These are phyloP conservation scores for Lyophyllum decastes DNA, from an alignment of 768 basidiomycete species.

Conservation along the genomic window DNA sequence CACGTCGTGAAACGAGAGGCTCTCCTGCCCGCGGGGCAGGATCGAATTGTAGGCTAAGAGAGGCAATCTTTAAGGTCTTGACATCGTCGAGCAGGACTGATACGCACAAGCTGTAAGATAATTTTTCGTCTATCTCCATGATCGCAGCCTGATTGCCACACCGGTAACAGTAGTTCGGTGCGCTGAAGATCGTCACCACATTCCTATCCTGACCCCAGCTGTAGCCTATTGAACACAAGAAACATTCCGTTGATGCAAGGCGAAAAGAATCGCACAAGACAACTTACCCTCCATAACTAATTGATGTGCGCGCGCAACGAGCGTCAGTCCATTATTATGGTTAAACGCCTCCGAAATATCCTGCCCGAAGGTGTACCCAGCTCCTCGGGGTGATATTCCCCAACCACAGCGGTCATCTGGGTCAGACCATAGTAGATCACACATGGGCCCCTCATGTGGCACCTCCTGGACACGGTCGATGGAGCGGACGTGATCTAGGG, in stretches of 20 bases:
- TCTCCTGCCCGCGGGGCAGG: constrained; percentile 98
- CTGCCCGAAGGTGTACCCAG: constrained; percentile 98
- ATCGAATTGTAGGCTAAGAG: constrained; percentile 94
- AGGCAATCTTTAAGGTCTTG: not conserved
- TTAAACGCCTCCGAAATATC: constrained; percentile 99
- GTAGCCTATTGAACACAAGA: constrained; percentile 52
- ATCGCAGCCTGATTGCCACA: constrained; percentile 99
- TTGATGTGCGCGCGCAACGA: constrained; percentile 93
- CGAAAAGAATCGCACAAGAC: not conserved
- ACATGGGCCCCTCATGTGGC: constrained; percentile 99
- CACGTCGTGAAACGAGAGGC: constrained; percentile 93
- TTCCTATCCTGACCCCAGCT: constrained; percentile 99
- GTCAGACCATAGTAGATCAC: constrained; percentile 98
- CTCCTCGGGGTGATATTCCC: constrained; percentile 98
- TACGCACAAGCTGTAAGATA: constrained; percentile 91
- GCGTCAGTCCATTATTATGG: constrained; percentile 96
- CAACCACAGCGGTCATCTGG: constrained; percentile 99
- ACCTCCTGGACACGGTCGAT: constrained; percentile 99
- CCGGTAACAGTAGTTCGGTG: constrained; percentile 99
- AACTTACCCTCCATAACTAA: constrained; percentile 93
- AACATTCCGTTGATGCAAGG: not conserved
- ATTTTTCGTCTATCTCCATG: constrained; percentile 99
- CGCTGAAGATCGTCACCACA: constrained; percentile 99
- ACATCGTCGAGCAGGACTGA: not conserved
- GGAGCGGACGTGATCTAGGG: constrained; percentile 97